Evolutionary conservation across 169 alveolate species (phyloP).

Genomic region (Plasmodium blacklocki): DNA sequence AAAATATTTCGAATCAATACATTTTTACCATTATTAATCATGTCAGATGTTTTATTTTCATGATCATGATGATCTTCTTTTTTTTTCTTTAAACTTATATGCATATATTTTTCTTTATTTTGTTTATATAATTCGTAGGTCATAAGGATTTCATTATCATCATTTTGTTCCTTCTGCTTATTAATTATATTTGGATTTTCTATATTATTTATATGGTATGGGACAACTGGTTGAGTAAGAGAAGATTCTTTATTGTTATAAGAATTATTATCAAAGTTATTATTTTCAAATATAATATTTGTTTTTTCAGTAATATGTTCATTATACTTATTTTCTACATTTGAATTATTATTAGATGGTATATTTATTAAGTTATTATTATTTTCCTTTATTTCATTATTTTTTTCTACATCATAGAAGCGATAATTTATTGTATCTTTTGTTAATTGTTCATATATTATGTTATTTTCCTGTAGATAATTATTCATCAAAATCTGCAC

Average conservation of each 20-base stretch:
- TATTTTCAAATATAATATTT: background rate
- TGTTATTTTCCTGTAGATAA: background rate
- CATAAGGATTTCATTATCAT: conserved; percentile 17
- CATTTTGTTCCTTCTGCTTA: background rate
- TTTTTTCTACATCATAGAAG: too few relatives aligned
- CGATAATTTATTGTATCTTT: too few relatives aligned
- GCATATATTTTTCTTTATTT: conserved; percentile 70
- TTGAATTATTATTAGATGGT: background rate
- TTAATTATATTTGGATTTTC: background rate
- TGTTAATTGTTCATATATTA: too few relatives aligned
- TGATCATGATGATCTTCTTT: background rate
- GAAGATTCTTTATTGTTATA: background rate
- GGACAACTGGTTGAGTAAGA: too few relatives aligned
- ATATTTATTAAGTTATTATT: too few relatives aligned
- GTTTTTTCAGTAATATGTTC: background rate
- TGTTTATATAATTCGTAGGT: conserved; percentile 68
- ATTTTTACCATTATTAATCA: background rate
- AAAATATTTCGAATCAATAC: conserved; percentile 5
- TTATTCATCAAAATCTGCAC: background rate
- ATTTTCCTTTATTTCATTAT: too few relatives aligned
- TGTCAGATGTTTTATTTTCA: background rate
- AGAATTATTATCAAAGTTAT: background rate
- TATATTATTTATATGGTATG: background rate
- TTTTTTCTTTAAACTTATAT: conserved; percentile 51
- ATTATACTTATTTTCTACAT: background rate